Percentiles rank a stretch among this genome's conserved stretches.
Conservation (phyloP, 179 eudicot species). For the Beta corolliflora region DNA sequence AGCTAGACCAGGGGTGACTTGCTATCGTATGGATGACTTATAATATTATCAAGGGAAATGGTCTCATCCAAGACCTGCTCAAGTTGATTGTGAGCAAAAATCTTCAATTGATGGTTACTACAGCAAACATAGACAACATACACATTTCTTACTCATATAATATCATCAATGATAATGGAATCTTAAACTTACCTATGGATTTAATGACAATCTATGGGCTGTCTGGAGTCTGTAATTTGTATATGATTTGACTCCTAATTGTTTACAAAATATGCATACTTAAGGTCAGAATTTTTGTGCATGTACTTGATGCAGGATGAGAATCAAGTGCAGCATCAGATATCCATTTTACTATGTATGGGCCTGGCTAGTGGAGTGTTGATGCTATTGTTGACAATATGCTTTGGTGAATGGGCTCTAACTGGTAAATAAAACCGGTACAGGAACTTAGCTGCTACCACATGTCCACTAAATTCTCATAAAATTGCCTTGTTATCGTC, state of each 20-base stretch:
- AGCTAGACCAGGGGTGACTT: no score
- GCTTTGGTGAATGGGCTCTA: constrained; percentile 69
- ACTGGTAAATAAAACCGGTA: constrained; percentile 58
- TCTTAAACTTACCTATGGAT: background rate
- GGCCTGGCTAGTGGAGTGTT: constrained; percentile 71
- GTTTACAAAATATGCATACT: background rate
- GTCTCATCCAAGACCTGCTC: no score
- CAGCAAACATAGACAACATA: background rate
- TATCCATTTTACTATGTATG: constrained; percentile 78
- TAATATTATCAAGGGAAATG: no score
- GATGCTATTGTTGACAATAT: constrained; percentile 67
- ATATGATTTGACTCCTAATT: background rate
- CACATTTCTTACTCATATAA: background rate
- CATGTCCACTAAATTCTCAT: background rate
- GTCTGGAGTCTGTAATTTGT: background rate
- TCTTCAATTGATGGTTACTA: background rate
- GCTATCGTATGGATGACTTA: no score
- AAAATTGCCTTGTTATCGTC: background rate
- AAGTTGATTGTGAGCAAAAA: no score
- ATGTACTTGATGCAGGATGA: constrained; percentile 59
- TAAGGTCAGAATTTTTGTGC: background rate
- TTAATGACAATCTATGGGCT: background rate
- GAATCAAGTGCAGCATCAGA: constrained; percentile 85
- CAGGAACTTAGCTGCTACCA: constrained; percentile 27
- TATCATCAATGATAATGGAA: background rate